Conservation (phyloP, 2,329 filamentous ascomycete genomes). For the Nakataea oryzae region DNA sequence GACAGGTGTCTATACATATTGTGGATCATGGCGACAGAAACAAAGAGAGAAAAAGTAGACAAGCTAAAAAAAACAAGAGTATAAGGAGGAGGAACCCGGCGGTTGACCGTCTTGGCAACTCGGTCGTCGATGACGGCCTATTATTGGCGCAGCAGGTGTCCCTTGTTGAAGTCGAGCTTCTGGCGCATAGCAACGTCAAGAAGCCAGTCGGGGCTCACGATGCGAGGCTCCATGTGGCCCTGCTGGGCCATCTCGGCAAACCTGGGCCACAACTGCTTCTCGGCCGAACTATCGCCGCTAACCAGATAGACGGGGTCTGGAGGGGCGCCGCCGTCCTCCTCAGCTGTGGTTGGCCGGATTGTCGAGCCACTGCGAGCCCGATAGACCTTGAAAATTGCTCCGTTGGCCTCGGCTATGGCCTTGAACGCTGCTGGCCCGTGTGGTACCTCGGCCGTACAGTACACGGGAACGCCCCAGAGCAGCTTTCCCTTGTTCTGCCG, state of each 20-base stretch:
- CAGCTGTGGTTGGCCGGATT: conserved; percentile 50
- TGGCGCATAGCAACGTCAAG: conserved; percentile 85
- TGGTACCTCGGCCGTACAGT: conserved; percentile 69
- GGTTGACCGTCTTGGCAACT: neutral
- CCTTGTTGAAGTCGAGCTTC: conserved; percentile 56
- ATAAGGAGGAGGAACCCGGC: neutral
- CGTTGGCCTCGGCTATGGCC: conserved; percentile 79
- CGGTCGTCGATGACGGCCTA: neutral
- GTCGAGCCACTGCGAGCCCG: conserved; percentile 60
- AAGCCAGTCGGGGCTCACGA: conserved; percentile 84
- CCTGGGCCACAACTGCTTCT: conserved; percentile 65
- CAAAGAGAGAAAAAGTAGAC: neutral
- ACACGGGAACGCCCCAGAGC: conserved; percentile 66
- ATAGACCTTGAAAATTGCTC: conserved; percentile 72
- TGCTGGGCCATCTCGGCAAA: conserved; percentile 72
- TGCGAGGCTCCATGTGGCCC: conserved; percentile 67
- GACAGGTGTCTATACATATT: neutral
- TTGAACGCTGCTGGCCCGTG: conserved; percentile 80
- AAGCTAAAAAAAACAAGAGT: neutral
- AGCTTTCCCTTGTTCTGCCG: conserved; percentile 67
- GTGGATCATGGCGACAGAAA: neutral
- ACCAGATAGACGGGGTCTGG: conserved; percentile 76
- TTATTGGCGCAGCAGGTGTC: conserved; percentile 34
- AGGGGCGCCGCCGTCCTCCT: conserved; percentile 49
- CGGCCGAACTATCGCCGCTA: conserved; percentile 54